These are phyloP conservation scores for Cordyceps javanica DNA, from an alignment of 2,329 filamentous ascomycete species.

Conservation along the genomic window DNA sequence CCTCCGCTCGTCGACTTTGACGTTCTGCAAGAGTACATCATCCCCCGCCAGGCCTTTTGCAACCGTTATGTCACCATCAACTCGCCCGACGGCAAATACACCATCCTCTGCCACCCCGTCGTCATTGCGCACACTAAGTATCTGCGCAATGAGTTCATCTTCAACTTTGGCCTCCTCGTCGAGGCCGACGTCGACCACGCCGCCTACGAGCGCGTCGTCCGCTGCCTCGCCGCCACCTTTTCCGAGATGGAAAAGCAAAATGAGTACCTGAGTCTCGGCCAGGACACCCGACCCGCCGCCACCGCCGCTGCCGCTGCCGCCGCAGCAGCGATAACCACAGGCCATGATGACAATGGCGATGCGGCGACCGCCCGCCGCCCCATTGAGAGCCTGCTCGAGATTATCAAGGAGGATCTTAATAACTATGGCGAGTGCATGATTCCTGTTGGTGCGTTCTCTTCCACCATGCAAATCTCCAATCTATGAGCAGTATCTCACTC, in stretches of 20 bases:
- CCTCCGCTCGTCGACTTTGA: conserved; percentile 75
- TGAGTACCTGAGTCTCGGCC: conserved; percentile 66
- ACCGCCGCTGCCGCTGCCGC: conserved; percentile 26
- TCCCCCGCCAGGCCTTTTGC: conserved; percentile 91
- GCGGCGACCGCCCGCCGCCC: conserved; percentile 44
- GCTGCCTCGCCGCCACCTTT: conserved; percentile 79
- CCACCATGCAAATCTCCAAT: background rate
- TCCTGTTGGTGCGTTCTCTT: conserved; percentile 63
- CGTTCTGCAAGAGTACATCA: conserved; percentile 84
- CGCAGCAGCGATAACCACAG: conserved; percentile 28
- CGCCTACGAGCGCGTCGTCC: conserved; percentile 77
- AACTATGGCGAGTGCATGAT: conserved; percentile 99
- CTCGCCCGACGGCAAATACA: conserved; percentile 62
- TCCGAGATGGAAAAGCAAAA: conserved; percentile 88
- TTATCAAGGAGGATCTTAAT: conserved; percentile 80
- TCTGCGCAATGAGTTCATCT: conserved; percentile 92
- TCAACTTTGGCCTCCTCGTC: conserved; percentile 90
- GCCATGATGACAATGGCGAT: conserved; percentile 26
- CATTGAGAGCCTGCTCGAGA: conserved; percentile 80
- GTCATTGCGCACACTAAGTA: conserved; percentile 80
- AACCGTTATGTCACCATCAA: conserved; percentile 81
- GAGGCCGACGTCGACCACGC: conserved; percentile 61
- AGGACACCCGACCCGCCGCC: conserved; percentile 33
- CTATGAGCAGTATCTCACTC: background rate
- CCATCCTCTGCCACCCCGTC: conserved; percentile 81